phyloP scores from a whole-genome alignment of 805 yeast genomes.

The Zygosaccharomyces kombuchaensis region DNA sequence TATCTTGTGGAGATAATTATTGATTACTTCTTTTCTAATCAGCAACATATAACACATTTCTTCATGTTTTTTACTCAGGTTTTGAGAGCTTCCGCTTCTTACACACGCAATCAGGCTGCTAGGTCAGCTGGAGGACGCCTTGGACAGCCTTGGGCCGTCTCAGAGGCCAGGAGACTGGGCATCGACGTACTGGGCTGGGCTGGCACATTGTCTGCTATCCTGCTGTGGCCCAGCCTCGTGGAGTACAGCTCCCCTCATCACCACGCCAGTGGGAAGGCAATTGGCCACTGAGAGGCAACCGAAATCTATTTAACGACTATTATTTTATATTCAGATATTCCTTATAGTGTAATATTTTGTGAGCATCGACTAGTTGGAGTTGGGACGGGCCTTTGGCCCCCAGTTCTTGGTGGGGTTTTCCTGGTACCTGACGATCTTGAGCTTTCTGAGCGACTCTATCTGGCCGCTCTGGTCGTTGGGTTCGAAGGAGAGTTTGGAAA shows the following conservation, averaged over 20 bases:
- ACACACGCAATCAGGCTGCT: slow-evolving; percentile 12
- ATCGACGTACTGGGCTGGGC: slow-evolving; percentile 22
- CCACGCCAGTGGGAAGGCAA: background rate
- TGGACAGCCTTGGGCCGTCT: slow-evolving; percentile 22
- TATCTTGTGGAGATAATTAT: no score
- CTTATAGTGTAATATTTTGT: background rate
- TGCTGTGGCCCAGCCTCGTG: slow-evolving; percentile 28
- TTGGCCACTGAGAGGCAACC: background rate
- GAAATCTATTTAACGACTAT: background rate
- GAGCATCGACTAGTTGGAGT: slow-evolving; percentile 2
- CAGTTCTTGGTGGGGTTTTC: slow-evolving; percentile 91
- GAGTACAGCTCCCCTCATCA: slow-evolving; percentile 1
- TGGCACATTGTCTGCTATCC: slow-evolving; percentile 12
- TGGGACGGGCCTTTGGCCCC: slow-evolving; percentile 93
- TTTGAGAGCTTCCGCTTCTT: slow-evolving; percentile 19
- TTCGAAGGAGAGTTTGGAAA: slow-evolving; percentile 47
- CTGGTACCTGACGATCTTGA: slow-evolving; percentile 83
- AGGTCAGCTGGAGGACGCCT: slow-evolving; percentile 15
- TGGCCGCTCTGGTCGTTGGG: slow-evolving; percentile 53
- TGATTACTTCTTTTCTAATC: background rate
- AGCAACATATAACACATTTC: background rate
- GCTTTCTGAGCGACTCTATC: slow-evolving; percentile 58
- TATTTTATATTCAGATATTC: background rate
- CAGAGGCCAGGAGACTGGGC: slow-evolving; percentile 26
- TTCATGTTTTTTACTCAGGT: slow-evolving; percentile 22